Percentiles rank a stretch among this genome's conserved stretches.
These are phyloP conservation scores for Hericium alpestre DNA, from an alignment of 768 basidiomycete species.

Conservation along the genomic window DNA sequence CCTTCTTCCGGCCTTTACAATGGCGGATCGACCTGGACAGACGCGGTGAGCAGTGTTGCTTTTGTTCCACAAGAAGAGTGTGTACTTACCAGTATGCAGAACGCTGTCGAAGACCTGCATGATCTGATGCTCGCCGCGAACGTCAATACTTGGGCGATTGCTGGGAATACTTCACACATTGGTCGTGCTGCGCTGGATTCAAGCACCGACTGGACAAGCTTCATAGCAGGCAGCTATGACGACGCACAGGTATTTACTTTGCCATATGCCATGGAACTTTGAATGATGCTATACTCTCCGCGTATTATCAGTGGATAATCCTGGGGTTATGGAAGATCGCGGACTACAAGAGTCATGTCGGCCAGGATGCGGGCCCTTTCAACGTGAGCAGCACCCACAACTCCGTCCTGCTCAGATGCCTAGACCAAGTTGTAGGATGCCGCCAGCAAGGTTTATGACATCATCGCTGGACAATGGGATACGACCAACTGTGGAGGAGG, in stretches of 20 bases:
- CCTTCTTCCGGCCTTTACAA: constrained; percentile 28
- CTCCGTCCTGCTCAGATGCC: no score
- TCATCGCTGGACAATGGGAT: constrained; percentile 43
- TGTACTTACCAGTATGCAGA: constrained; percentile 21
- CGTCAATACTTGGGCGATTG: constrained; percentile 25
- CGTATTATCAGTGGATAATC: constrained; percentile 38
- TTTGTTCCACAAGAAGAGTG: not conserved
- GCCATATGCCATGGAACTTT: no score
- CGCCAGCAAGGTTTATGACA: constrained; percentile 38
- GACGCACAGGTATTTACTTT: constrained; percentile 35
- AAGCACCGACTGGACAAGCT: constrained; percentile 30
- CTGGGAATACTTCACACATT: constrained; percentile 36
- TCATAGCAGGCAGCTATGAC: constrained; percentile 41
- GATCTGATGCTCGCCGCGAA: constrained; percentile 46
- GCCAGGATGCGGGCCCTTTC: no score
- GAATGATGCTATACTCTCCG: no score
- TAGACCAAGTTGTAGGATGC: constrained; percentile 26
- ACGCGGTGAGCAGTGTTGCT: constrained; percentile 30
- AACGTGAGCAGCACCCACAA: no score
- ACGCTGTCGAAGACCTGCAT: constrained; percentile 45
- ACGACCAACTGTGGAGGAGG: constrained; percentile 37
- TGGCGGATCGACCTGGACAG: constrained; percentile 46
- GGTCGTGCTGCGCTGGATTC: constrained; percentile 32
- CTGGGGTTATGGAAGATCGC: constrained; percentile 48
- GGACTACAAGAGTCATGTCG: constrained; percentile 28